These are phyloP conservation scores for Boletus reticulatus DNA, from an alignment of 768 basidiomycete genomes.

Conservation along the genomic window DNA sequence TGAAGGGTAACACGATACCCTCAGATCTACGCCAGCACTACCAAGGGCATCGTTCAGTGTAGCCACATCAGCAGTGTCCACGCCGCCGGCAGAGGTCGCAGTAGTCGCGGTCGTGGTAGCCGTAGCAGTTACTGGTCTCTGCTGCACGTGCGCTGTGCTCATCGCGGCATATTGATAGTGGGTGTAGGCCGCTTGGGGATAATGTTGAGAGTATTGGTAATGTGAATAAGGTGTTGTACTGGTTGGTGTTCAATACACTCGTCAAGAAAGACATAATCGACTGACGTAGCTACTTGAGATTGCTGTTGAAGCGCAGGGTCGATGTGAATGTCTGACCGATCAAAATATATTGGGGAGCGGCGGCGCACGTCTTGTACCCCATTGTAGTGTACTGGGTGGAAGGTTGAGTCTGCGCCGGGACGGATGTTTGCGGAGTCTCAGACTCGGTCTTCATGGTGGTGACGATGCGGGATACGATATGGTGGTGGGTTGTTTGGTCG, in stretches of 20 bases:
- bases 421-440: conserved; percentile 34
- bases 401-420: conserved; percentile 31
- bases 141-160: conserved; percentile 31
- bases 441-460: conserved; percentile 44
- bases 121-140: conserved; percentile 23
- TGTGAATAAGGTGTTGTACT: conserved; percentile 49
- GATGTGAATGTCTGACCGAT: conserved; percentile 53
- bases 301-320: conserved; percentile 68
- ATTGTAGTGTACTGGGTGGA: conserved; percentile 35
- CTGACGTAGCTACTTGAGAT: conserved; percentile 45
- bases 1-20: conserved; percentile 42
- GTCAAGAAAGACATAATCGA: not conserved
- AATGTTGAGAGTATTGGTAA: conserved; percentile 40
- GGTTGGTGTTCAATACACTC: conserved; percentile 8
- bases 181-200: too few relatives aligned
- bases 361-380: conserved; percentile 38
- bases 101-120: conserved; percentile 11
- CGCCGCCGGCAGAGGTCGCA: conserved; percentile 30
- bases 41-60: conserved; percentile 83
- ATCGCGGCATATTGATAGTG: conserved; percentile 33
- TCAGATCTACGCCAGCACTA: conserved; percentile 83
- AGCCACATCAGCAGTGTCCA: conserved; percentile 71
- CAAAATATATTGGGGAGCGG: not conserved
- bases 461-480: too few relatives aligned
- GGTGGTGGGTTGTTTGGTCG: too few relatives aligned